Base-by-base conservation (phyloP, 2,329 filamentous ascomycete genomes). In the Pseudocercospora fijiensis region DNA sequence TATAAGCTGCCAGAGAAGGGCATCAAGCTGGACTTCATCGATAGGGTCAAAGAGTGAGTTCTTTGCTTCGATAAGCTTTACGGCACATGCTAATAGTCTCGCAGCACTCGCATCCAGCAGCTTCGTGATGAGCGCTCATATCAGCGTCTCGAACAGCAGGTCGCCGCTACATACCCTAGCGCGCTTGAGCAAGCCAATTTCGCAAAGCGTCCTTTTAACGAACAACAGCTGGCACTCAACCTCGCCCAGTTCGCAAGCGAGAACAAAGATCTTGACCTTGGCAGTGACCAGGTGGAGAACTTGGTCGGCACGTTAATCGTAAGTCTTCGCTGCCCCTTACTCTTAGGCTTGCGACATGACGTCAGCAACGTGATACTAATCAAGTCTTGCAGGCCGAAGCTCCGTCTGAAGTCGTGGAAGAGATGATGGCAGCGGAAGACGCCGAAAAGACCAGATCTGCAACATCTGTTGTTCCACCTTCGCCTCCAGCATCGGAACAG, bases 171-270 rank as follows among this genome's bases (percentile, higher is more conserved):
- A 20, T 56, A 49, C 26, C 63, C 67, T 11, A 62, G 67, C 58
- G 63, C 66, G 11, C 68, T 75, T 22, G 65, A 72, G 37, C 72
- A 74, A 63, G 69, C 74, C 71, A 72, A 80, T 66, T 78, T 81
- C 70, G 79, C 72, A 67, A 76, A 78, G 60, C 80, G 78, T 57
- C 80, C 77, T n/a, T 76, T 90, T 20, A 81, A 84, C 58, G 85
- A 90, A 74, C 84, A 89, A 72, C 88, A 90, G 72, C 83, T 86
- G 49, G 88, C 87, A 4, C 81, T 91, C 64, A 87, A 86, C 65
- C 80, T 92, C 30, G 80, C 84, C 51, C 82, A 84, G 65, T 78
- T 91, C 41, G 79, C 82, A 55, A 81, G 80, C 60, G 80, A 81
- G 67, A 79, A 82, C 66, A 76, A 77, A 59, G 80, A 82, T 24